Evolutionary conservation across 495 filamentous ascomycete genomes (phyloP).

Genomic region (Aspergillus baeticus): DNA sequence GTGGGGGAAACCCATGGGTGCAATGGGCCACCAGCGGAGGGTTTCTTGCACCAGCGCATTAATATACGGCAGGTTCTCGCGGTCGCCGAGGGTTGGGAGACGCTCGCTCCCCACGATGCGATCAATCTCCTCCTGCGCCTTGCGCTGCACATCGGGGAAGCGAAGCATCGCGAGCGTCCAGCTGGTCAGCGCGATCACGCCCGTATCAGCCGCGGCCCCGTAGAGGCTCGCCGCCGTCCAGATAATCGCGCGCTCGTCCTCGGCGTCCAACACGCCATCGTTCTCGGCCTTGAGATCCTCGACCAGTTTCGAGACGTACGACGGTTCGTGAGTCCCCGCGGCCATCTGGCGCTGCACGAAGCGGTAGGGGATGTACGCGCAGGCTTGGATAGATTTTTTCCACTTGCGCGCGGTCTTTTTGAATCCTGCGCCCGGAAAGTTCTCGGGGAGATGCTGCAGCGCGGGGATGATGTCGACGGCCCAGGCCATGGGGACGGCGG

Average conservation of each 20-base stretch:
- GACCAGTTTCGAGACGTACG: constrained; percentile 31
- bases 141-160: constrained; percentile 42
- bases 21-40: constrained; percentile 43
- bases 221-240: constrained; percentile 49
- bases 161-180: constrained; percentile 43
- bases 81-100: constrained; percentile 34
- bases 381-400: constrained; percentile 22
- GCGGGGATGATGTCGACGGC: constrained; percentile 44
- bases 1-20: constrained; percentile 53
- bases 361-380: constrained; percentile 31
- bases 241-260: constrained; percentile 31
- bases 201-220: constrained; percentile 56
- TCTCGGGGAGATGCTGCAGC: constrained; percentile 40
- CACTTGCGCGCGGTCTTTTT: constrained; percentile 36
- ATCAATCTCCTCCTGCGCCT: constrained; percentile 56
- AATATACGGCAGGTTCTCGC: constrained; percentile 39
- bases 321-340: constrained; percentile 25
- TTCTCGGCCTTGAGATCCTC: constrained; percentile 21
- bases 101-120: constrained; percentile 39
- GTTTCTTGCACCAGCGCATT: constrained; percentile 44
- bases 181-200: constrained; percentile 27
- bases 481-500: constrained; percentile 42
- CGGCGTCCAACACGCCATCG: constrained; percentile 7
- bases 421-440: constrained; percentile 48
- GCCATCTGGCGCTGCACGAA: constrained; percentile 44